Evolutionary conservation across 2,329 filamentous ascomycete genomes (phyloP), one percentile per base, ranked within the genome.

Genomic region (Leptosphaerulina australis): DNA sequence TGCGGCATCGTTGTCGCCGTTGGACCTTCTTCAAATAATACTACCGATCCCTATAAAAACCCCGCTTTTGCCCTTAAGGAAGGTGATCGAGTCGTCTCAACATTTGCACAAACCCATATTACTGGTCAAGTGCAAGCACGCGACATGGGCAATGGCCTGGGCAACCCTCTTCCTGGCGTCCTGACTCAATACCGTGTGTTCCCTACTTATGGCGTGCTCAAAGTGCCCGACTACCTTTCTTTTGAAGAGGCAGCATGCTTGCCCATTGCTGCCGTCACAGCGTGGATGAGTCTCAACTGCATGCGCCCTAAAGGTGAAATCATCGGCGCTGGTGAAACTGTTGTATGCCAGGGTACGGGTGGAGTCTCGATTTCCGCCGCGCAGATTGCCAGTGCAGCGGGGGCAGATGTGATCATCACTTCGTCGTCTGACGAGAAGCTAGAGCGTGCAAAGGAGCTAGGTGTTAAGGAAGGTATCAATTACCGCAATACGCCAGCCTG

Each of bases 21-120:
- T 22, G 81, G 82, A 25, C 64, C 64, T 17, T 37, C 41, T 2
- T 66, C 76, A 14, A 75, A 72, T 2, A 50, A 62, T 30, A 70
- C 74, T 5, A 73, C 71, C 2, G 59, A 67, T 31, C 72, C 74
- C 5, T 83, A 82, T 74, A 76, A 77, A 44, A 70, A 75, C 12
- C 62, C 68, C n/a, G 54, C 56, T 4, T 71, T 70, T 33, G 55
- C 53, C 5, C 60, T 71, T 30, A 50, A 65, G 14, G 41, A 57
- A 25, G 86, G 86, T 50, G 82, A 88, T 49, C 82, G 85, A n/a
- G 86, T 90, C 29, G 77, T 88, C 46, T 81, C 81, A 15, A 87
- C 82, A 41, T 90, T 88, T 71, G 81, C 81, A 22, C 76, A 76
- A 21, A 75, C 74, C n/a, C 77, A 80, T 61, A 71, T 84, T 43